A percentile compares a stretch with the other conserved stretches of the same genome.
These are phyloP conservation scores for Hanseniaspora meyeri DNA, from an alignment of 805 yeast genomes.

Conservation along the genomic window DNA sequence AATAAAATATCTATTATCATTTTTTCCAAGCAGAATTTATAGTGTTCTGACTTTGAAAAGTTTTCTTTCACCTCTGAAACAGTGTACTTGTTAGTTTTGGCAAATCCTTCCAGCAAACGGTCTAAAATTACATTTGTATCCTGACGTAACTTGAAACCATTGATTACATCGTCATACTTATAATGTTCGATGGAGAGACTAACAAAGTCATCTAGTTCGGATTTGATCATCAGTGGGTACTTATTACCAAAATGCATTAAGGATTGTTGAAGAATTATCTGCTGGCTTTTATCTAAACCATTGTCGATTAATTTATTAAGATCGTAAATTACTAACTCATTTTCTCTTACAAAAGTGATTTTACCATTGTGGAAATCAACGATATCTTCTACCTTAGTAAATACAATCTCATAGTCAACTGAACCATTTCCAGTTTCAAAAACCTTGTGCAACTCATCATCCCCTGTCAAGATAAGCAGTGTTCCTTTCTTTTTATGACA, in stretches of 20 bases:
- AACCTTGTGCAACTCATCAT: slow-evolving; percentile 17
- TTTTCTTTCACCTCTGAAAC: slow-evolving; percentile 19
- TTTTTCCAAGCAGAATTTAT: slow-evolving; percentile 27
- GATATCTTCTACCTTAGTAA: slow-evolving; percentile 22
- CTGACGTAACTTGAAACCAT: background rate
- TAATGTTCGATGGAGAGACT: background rate
- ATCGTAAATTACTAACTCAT: slow-evolving; percentile 16
- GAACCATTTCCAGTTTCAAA: slow-evolving; percentile 16
- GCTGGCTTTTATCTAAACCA: background rate
- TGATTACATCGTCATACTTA: background rate
- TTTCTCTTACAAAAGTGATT: slow-evolving; percentile 19
- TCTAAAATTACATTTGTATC: slow-evolving; percentile 18
- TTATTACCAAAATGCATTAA: slow-evolving; percentile 17
- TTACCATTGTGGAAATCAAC: slow-evolving; percentile 22
- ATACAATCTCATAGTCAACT: slow-evolving; percentile 16
- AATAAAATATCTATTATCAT: slow-evolving; percentile 23
- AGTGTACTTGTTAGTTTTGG: background rate
- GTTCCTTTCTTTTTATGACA: slow-evolving; percentile 20
- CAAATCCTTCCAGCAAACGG: slow-evolving; percentile 8
- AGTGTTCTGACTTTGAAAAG: slow-evolving; percentile 22
- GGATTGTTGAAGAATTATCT: slow-evolving; percentile 14
- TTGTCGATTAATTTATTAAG: slow-evolving; percentile 15
- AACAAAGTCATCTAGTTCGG: background rate
- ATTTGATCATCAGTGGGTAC: slow-evolving; percentile 4
- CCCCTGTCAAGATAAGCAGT: slow-evolving; percentile 18